These are phyloP conservation scores for Fusarium penzigii DNA, from an alignment of 2,329 filamentous ascomycete genomes.

Conservation along the genomic window DNA sequence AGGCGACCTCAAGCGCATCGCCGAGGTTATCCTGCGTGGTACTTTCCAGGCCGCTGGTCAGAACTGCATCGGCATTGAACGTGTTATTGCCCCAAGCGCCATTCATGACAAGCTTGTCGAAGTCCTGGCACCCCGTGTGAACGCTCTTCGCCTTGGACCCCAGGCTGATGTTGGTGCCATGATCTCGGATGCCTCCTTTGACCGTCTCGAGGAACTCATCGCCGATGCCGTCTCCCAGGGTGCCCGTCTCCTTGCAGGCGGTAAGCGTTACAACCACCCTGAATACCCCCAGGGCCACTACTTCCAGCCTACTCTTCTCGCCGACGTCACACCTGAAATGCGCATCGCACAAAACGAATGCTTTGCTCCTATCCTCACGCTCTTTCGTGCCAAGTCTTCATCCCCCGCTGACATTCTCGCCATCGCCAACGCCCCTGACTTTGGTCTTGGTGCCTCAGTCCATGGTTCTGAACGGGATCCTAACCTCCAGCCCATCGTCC, in stretches of 20 bases:
- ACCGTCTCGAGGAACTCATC: slow-evolving; percentile 74
- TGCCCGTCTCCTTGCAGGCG: slow-evolving; percentile 80
- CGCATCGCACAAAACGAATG: slow-evolving; percentile 85
- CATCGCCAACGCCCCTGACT: slow-evolving; percentile 81
- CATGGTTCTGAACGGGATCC: slow-evolving; percentile 69
- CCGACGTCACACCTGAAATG: slow-evolving; percentile 87
- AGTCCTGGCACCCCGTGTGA: slow-evolving; percentile 72
- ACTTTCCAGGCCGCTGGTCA: slow-evolving; percentile 95
- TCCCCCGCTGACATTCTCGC: slow-evolving; percentile 63
- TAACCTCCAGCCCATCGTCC: slow-evolving; percentile 64
- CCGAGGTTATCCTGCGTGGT: slow-evolving; percentile 83
- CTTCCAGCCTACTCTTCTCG: slow-evolving; percentile 87
- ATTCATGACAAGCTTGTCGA: slow-evolving; percentile 73
- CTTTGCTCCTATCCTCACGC: slow-evolving; percentile 86
- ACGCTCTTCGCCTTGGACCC: slow-evolving; percentile 73
- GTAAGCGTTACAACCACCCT: slow-evolving; percentile 70
- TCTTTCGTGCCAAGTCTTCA: slow-evolving; percentile 73
- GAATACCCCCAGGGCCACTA: slow-evolving; percentile 80
- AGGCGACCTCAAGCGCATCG: slow-evolving; percentile 68
- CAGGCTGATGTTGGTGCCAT: slow-evolving; percentile 84
- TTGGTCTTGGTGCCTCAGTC: slow-evolving; percentile 85
- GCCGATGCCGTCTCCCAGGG: slow-evolving; percentile 75
- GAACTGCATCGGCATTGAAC: slow-evolving; percentile 97
- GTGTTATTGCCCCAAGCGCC: slow-evolving; percentile 77
- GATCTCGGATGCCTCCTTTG: slow-evolving; percentile 78